These are phyloP conservation scores for Lepiota brunneoincarnata DNA, from an alignment of 768 basidiomycete species.

Conservation along the genomic window DNA sequence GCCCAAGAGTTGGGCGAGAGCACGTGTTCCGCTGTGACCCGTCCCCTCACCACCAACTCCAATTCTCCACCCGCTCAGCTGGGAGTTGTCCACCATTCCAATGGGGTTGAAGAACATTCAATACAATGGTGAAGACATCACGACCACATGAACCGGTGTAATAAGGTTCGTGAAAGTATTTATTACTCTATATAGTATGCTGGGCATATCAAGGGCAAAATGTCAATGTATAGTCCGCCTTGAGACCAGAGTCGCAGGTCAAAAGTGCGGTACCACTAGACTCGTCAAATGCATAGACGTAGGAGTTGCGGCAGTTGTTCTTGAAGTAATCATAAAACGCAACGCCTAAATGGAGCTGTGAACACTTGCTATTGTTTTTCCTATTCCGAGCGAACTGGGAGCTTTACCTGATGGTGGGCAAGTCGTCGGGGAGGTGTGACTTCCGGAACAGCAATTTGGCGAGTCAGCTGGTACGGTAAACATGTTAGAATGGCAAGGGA, in stretches of 20 bases:
- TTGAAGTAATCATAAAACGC: conserved; percentile 22
- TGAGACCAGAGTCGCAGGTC: conserved; percentile 39
- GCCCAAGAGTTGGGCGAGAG: too few relatives aligned
- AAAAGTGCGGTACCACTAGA: conserved; percentile 46
- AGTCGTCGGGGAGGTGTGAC: conserved; percentile 28
- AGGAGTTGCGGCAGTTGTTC: conserved; percentile 41
- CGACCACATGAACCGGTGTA: too few relatives aligned
- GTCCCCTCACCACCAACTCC: too few relatives aligned
- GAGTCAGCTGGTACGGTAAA: conserved; percentile 22
- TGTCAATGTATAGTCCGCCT: conserved; percentile 46
- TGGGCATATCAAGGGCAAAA: conserved; percentile 37
- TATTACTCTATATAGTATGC: too few relatives aligned
- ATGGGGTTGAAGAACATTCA: too few relatives aligned
- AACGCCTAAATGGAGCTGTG: conserved; percentile 16
- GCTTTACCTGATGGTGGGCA: conserved; percentile 30
- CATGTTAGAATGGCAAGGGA: background rate
- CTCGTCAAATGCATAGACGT: conserved; percentile 57
- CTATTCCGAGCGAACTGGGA: conserved; percentile 11
- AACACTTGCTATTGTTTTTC: background rate
- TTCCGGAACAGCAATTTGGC: conserved; percentile 34
- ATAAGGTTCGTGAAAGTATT: too few relatives aligned
- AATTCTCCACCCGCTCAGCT: too few relatives aligned
- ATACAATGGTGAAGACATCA: too few relatives aligned
- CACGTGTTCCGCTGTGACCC: too few relatives aligned
- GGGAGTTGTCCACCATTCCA: too few relatives aligned